Conservation (phyloP, 352 stramenopile species). For the Globisporangium cystogenes region DNA sequence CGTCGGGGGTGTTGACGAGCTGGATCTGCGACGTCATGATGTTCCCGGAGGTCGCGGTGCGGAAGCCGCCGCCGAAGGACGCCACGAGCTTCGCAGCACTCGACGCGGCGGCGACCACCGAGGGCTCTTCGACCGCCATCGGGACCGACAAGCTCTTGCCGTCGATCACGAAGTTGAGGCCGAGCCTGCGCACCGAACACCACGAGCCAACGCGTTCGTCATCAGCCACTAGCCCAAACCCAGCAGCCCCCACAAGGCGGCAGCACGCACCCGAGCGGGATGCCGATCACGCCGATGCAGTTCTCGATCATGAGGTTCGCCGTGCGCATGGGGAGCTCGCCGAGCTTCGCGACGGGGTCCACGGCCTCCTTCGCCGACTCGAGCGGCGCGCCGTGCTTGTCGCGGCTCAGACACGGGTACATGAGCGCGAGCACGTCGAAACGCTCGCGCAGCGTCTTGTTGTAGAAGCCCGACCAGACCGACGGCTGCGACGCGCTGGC, state of each 20-base stretch:
- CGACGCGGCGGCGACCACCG: slow-evolving; percentile 77
- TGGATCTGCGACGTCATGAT: slow-evolving; percentile 88
- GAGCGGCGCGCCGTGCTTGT: slow-evolving; percentile 21
- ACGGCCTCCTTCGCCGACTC: slow-evolving; percentile 11
- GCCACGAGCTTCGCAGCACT: slow-evolving; percentile 82
- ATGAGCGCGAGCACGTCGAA: slow-evolving; percentile 83
- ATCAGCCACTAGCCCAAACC: too few relatives aligned
- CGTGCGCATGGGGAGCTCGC: slow-evolving; percentile 65
- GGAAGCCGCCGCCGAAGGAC: slow-evolving; percentile 62
- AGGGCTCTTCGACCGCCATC: slow-evolving; percentile 85
- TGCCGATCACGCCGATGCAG: slow-evolving; percentile 80
- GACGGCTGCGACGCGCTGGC: slow-evolving; percentile 48
- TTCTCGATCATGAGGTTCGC: slow-evolving; percentile 90
- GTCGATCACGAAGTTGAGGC: slow-evolving; percentile 85
- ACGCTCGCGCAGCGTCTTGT: slow-evolving; percentile 82
- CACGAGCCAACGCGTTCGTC: not conserved
- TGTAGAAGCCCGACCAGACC: slow-evolving; percentile 87
- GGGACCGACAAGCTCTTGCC: slow-evolving; percentile 71
- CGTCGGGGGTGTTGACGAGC: slow-evolving; percentile 65
- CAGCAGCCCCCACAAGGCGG: too few relatives aligned
- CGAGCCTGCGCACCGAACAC: slow-evolving; percentile 27
- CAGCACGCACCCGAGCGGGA: slow-evolving; percentile 61
- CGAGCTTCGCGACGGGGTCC: slow-evolving; percentile 41
- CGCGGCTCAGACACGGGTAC: slow-evolving; percentile 58
- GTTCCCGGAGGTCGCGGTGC: slow-evolving; percentile 68